Evolutionary conservation across 768 basidiomycete genomes (phyloP), one percentile per base, ranked within the genome.

Genomic region (Boletus fagicola): DNA sequence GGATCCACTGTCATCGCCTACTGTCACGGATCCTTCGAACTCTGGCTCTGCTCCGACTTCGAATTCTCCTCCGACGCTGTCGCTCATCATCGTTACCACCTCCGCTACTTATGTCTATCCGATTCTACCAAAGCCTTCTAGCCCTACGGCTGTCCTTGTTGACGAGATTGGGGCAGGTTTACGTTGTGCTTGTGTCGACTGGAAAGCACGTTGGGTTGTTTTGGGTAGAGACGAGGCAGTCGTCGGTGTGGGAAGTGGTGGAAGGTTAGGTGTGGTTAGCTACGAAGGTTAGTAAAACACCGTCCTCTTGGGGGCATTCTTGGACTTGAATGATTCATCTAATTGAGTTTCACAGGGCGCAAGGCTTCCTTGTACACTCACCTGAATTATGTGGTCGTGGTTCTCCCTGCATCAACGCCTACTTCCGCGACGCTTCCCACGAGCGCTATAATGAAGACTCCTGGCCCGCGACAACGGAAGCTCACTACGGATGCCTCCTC

Each of bases 181-280:
- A 16, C 89, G 93, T 0, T 98, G 96, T 67, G 88, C 89, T 1
- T 82, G 82, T 35, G 87, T 94, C 81, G 86, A 94, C 65, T 83
- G 84, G 80, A 77, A 79, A 36, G 77, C 77, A n/a, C 77, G 76
- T 43, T 86, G 90, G 65, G 85, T 98, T 64, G 83, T 94, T 13
- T 81, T 98, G 2, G 96, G 94, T 0, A 75, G 90, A 56, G 91
- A 97, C 46, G 97, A 98, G 65, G 95, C 94, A 4, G 86, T 98
- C 24, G 95, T 95, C 64, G 77, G 90, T 9, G 94, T 91, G 65
- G 85, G 87, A 0, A 80, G 83, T 0, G 91, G 94, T 18, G 92
- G 90, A 5, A 76, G 94, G 57, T 88, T 91, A 5, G 81, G 88
- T 0, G 93, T 90, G 53, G 93, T 86, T 68, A 94, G 94, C 1